Evolutionary conservation across 352 stramenopile species (phyloP).

Genomic region (Thraustochytrium sp.): DNA sequence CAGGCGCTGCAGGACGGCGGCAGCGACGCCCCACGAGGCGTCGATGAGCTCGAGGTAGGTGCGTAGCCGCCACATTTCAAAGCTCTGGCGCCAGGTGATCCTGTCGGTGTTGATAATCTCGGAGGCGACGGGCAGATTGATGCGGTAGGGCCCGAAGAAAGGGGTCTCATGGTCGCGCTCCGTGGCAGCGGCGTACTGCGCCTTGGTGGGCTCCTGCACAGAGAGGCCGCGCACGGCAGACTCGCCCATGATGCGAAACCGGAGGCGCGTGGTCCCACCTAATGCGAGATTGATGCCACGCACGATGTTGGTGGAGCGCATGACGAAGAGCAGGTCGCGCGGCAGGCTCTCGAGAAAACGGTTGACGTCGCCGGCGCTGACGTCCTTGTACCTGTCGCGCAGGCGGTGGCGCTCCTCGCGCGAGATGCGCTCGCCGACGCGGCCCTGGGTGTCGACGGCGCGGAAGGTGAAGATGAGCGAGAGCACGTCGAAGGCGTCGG

Average conservation of each 20-base stretch:
- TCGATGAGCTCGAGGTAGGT: slow-evolving; percentile 36
- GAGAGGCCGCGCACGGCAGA: slow-evolving; percentile 40
- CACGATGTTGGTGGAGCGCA: slow-evolving; percentile 81
- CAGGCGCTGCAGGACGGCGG: neutral
- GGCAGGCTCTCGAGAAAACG: slow-evolving; percentile 75
- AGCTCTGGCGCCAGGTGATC: slow-evolving; percentile 23
- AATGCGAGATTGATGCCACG: slow-evolving; percentile 77
- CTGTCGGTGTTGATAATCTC: slow-evolving; percentile 31
- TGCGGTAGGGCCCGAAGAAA: neutral
- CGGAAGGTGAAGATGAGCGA: slow-evolving; percentile 78
- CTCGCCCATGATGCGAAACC: slow-evolving; percentile 48
- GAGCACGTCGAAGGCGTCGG: slow-evolving; percentile 60
- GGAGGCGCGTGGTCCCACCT: slow-evolving; percentile 63
- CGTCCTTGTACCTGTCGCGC: slow-evolving; percentile 60
- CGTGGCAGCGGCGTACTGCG: neutral
- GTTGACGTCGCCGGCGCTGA: slow-evolving; percentile 58
- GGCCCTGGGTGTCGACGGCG: slow-evolving; percentile 58
- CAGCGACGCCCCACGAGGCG: neutral
- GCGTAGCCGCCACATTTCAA: slow-evolving; percentile 27
- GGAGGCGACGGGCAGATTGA: slow-evolving; percentile 42
- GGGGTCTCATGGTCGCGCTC: neutral
- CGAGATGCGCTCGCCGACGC: slow-evolving; percentile 64
- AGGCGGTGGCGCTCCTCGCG: slow-evolving; percentile 63
- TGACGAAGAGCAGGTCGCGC: slow-evolving; percentile 80
- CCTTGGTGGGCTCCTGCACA: slow-evolving; percentile 12